Base-by-base conservation (phyloP, 2,329 filamentous ascomycete species). In the Mollisiaceae sp. region DNA sequence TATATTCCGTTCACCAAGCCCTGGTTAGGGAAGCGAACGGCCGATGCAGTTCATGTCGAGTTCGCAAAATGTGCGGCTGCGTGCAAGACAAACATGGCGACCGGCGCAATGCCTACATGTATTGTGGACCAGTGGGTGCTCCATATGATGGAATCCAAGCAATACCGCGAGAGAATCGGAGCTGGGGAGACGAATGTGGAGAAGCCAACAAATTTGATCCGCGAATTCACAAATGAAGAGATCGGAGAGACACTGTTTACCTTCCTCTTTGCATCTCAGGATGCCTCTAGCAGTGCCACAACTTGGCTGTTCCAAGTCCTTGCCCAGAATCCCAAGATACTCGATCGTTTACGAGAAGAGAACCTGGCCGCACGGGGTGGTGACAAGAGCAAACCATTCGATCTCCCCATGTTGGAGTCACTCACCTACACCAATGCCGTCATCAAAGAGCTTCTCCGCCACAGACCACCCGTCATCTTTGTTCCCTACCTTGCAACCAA, bases 51-150 rank as follows among this genome's bases (percentile, higher is more conserved):
- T 1, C 80, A 91, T 24, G 83, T 81, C 15, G 90, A 91, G 72
- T 94, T 94, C 72, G 80, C 86, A 58, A 87, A 86, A 72, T 93
- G 89, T 74, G 88, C 90, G 22, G 89, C 88, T 1, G 90, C 89
- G 75, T 87, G 89, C 75, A 92, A 90, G 76, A 84, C 86, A 20
- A 85, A 87, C 69, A 91, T 94, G 89, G 85, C 87, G 65, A 82
- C 85, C 41, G 91, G 90, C 67, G 89, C 87, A 41, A 79, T 86
- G 70, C 82, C 91, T 18, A 86, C 85, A 32, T 93, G 91, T 76
- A 92, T 92, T 72, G 86, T 94, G 75, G 91, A 94, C 75, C 87
- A 87, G 45, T 94, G 91, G 91, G 83, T 94, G 62, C 83, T 86
- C 72, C 82, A 86, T 66, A 93, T 93, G 87, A 85, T 90, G 73